Conservation (phyloP, 345 rosid species). For the Lepidium aucheri region DNA sequence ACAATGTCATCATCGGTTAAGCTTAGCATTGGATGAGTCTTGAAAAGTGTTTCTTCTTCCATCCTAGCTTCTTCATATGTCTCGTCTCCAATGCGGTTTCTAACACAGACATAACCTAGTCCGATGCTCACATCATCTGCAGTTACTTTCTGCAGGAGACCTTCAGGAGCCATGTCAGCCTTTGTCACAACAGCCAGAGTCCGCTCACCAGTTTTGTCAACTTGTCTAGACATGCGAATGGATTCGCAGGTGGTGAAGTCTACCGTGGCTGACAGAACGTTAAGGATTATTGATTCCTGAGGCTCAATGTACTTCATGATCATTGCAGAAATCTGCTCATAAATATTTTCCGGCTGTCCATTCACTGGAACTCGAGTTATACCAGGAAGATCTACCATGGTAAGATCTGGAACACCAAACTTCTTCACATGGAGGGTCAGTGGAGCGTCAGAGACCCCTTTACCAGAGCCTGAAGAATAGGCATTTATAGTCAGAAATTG, state of each 20-base stretch:
- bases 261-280: slow-evolving; percentile 38
- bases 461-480: slow-evolving; percentile 25
- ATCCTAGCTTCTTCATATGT: slow-evolving; percentile 22
- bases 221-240: slow-evolving; percentile 41
- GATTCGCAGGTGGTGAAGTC: slow-evolving; percentile 54
- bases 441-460: slow-evolving; percentile 34
- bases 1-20: slow-evolving; percentile 26
- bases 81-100: slow-evolving; percentile 35
- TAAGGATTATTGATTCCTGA: slow-evolving; percentile 44
- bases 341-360: slow-evolving; percentile 43
- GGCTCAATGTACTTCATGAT: slow-evolving; percentile 42
- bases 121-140: slow-evolving; percentile 50
- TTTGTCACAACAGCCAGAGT: slow-evolving; percentile 47
- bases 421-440: slow-evolving; percentile 30
- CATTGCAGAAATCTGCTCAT: slow-evolving; percentile 37
- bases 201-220: slow-evolving; percentile 37
- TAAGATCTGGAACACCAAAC: slow-evolving; percentile 38
- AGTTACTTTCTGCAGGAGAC: slow-evolving; percentile 40
- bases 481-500: too few species aligned
- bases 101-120: slow-evolving; percentile 44
- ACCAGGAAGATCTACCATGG: slow-evolving; percentile 58
- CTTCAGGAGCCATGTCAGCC: slow-evolving; percentile 47
- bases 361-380: slow-evolving; percentile 45
- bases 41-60: slow-evolving; percentile 20
- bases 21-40: slow-evolving; percentile 14